A percentile compares a stretch with the other conserved stretches of the same genome.
Evolutionary conservation across 2,329 filamentous ascomycete genomes (phyloP).

Genomic region (Aspergillus fructus): DNA sequence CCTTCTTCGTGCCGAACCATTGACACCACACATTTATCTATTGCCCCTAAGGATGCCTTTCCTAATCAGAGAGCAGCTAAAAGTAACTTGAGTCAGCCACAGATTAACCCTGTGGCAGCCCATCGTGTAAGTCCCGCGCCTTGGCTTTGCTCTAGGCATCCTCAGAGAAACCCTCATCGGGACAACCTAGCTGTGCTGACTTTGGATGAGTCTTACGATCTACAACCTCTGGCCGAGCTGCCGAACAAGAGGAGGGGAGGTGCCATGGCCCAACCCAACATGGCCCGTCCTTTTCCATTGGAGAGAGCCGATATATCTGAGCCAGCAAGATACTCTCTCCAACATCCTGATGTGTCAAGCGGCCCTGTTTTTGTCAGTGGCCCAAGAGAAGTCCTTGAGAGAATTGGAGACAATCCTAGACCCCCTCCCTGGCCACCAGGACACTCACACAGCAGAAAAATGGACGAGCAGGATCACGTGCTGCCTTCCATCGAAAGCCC

Average conservation of each 20-base stretch:
- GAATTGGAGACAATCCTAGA: slow-evolving; percentile 17
- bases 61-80: slow-evolving; percentile 16
- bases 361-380: slow-evolving; percentile 34
- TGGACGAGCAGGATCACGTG: slow-evolving; percentile 29
- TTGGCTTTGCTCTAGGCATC: background rate
- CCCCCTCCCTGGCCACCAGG: slow-evolving; percentile 16
- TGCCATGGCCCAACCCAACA: slow-evolving; percentile 22
- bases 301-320: slow-evolving; percentile 21
- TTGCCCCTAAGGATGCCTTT: slow-evolving; percentile 13
- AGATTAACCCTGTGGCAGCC: slow-evolving; percentile 10
- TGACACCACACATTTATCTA: slow-evolving; percentile 13
- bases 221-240: slow-evolving; percentile 17
- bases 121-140: slow-evolving; percentile 20
- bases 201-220: slow-evolving; percentile 24
- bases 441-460: slow-evolving; percentile 18
- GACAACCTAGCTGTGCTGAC: slow-evolving; percentile 23
- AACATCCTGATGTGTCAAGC: slow-evolving; percentile 21
- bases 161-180: background rate
- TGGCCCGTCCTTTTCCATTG: slow-evolving; percentile 22
- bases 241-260: slow-evolving; percentile 20
- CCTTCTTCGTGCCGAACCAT: slow-evolving; percentile 12
- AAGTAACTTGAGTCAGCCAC: slow-evolving; percentile 13
- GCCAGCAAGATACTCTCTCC: slow-evolving; percentile 18
- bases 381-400: slow-evolving; percentile 23
- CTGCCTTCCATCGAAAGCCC: slow-evolving; percentile 39